phyloP scores from a whole-genome alignment of 805 yeast genomes.

The Metschnikowia lochheadii region DNA sequence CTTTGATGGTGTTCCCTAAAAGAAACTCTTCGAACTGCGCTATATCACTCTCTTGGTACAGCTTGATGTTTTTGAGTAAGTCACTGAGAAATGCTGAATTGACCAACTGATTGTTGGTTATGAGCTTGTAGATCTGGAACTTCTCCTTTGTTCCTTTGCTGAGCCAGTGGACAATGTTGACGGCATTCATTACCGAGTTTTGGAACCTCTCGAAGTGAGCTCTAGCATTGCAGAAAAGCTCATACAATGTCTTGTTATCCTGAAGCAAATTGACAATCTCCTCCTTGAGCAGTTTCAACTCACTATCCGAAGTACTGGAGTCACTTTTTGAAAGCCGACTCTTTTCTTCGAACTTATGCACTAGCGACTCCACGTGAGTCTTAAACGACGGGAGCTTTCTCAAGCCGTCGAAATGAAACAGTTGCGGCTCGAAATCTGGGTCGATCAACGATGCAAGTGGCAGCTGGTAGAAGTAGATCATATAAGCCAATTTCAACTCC shows the following conservation, averaged over 20 bases:
- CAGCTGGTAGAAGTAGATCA: constrained; percentile 40
- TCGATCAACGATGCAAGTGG: constrained; percentile 27
- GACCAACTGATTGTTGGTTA: constrained; percentile 26
- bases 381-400: constrained; percentile 37
- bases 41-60: constrained; percentile 2
- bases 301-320: background rate
- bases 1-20: constrained; percentile 7
- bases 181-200: constrained; percentile 23
- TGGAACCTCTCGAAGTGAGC: constrained; percentile 23
- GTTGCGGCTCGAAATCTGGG: constrained; percentile 7
- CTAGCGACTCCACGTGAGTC: constrained; percentile 24
- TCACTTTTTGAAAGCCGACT: background rate
- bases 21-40: constrained; percentile 7
- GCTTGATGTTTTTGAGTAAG: constrained; percentile 15
- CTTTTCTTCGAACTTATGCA: constrained; percentile 10
- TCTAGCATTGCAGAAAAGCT: constrained; percentile 17
- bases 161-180: constrained; percentile 22
- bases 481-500: constrained; percentile 34
- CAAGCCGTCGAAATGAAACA: constrained; percentile 22
- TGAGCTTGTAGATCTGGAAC: constrained; percentile 30
- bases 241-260: constrained; percentile 13
- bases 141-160: constrained; percentile 20
- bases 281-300: constrained; percentile 5
- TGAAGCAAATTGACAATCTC: constrained; percentile 13
- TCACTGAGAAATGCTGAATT: constrained; percentile 24